phyloP scores from a whole-genome alignment of 495 filamentous ascomycete genomes.

The Cenococcum geophilum region DNA sequence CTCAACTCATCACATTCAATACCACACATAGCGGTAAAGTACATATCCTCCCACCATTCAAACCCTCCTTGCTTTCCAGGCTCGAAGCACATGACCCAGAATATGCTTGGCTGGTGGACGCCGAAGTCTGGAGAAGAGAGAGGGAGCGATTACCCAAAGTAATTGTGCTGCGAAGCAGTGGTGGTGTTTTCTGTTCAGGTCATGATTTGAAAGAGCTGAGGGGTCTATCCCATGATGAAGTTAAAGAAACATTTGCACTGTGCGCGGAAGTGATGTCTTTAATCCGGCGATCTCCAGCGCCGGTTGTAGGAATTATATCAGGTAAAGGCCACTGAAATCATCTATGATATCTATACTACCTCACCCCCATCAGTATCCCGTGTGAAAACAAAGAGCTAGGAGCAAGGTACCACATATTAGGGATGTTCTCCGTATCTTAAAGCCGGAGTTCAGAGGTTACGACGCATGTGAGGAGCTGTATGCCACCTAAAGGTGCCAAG shows the following conservation, averaged over 20 bases:
- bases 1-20: constrained; percentile 11
- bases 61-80: constrained; percentile 2
- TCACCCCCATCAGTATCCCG: too few relatives aligned
- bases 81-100: constrained; percentile 9
- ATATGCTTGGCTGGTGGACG: constrained; percentile 15
- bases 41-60: constrained; percentile 11
- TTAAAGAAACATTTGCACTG: constrained; percentile 14
- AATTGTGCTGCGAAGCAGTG: constrained; percentile 11
- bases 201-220: constrained; percentile 16
- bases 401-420: too few relatives aligned
- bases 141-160: constrained; percentile 14
- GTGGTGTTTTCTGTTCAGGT: constrained; percentile 13
- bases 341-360: too few relatives aligned
- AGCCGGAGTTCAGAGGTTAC: too few relatives aligned
- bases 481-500: too few relatives aligned
- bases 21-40: constrained; percentile 12
- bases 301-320: constrained; percentile 11
- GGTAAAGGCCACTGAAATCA: constrained; percentile 4
- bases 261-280: constrained; percentile 19
- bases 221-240: constrained; percentile 4
- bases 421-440: too few relatives aligned
- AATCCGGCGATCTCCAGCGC: constrained; percentile 12
- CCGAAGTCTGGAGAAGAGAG: constrained; percentile 1
- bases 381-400: too few relatives aligned
- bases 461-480: too few relatives aligned